Conservation (phyloP, 176 grass and related monocot species). For the Carex littledalei region DNA sequence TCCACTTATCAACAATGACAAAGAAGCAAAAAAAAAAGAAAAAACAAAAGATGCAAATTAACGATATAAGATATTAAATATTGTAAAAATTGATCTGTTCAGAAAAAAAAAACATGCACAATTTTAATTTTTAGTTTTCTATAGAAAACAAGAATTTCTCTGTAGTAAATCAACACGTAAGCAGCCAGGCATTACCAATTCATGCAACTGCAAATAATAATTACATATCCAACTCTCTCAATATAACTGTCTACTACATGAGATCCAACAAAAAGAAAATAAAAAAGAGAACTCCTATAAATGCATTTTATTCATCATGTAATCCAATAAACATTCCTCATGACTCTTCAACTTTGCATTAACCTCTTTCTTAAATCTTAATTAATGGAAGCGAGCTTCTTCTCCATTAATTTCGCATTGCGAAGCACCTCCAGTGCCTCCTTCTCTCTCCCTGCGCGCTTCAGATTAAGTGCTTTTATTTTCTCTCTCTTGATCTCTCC, state of each 20-base stretch:
- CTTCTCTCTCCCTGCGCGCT: slow-evolving; percentile 62
- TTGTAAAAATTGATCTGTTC: not conserved
- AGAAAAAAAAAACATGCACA: not conserved
- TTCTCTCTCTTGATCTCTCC: slow-evolving; percentile 86
- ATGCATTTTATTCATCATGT: not conserved
- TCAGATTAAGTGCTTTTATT: slow-evolving; percentile 69
- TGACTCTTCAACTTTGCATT: not conserved
- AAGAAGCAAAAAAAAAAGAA: not conserved
- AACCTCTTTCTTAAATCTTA: slow-evolving; percentile 16
- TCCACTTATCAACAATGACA: not conserved
- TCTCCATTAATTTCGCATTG: slow-evolving; percentile 68
- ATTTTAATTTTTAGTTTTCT: not conserved
- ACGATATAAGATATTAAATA: not conserved
- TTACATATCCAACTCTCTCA: not conserved
- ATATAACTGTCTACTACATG: not conserved
- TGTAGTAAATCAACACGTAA: not conserved
- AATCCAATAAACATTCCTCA: not conserved
- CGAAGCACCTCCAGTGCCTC: slow-evolving; percentile 84
- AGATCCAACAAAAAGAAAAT: not conserved
- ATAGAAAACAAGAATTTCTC: not conserved
- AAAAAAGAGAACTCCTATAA: not conserved
- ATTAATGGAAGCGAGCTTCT: slow-evolving; percentile 54
- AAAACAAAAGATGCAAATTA: not conserved
- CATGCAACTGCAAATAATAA: not conserved
- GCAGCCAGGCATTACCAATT: not conserved